Conservation (phyloP, 2,329 filamentous ascomycete genomes). For the Fusarium sarcochroum region DNA sequence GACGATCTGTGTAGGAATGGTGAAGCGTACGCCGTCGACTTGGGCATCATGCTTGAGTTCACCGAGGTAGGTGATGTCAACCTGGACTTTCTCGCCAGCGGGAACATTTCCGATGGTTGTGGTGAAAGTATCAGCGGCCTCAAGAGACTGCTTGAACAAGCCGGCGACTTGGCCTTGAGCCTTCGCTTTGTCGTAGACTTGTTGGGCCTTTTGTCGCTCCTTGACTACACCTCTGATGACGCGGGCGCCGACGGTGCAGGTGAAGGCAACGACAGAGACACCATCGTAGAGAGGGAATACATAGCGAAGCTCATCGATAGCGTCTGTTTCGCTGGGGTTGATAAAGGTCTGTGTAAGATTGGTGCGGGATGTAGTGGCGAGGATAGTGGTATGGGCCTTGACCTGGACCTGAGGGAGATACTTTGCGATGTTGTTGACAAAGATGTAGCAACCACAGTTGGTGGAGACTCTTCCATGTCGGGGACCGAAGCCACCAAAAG, state of each 20-base stretch:
- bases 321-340: slow-evolving; percentile 62
- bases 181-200: slow-evolving; percentile 71
- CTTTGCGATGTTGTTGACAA: slow-evolving; percentile 37
- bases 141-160: slow-evolving; percentile 72
- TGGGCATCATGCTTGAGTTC: slow-evolving; percentile 81
- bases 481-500: slow-evolving; percentile 1
- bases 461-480: background rate
- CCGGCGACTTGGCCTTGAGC: slow-evolving; percentile 72
- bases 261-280: slow-evolving; percentile 77
- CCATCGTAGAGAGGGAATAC: slow-evolving; percentile 81
- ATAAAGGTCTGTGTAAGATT: slow-evolving; percentile 70
- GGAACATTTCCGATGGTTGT: slow-evolving; percentile 78
- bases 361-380: slow-evolving; percentile 66
- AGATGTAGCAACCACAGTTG: slow-evolving; percentile 56
- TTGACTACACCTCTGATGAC: slow-evolving; percentile 76
- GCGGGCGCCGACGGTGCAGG: slow-evolving; percentile 72
- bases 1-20: slow-evolving; percentile 75
- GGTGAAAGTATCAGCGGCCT: slow-evolving; percentile 76
- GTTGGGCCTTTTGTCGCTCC: slow-evolving; percentile 72
- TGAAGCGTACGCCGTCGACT: slow-evolving; percentile 77
- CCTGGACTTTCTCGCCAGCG: slow-evolving; percentile 66
- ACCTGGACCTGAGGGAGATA: slow-evolving; percentile 73
- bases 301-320: slow-evolving; percentile 68
- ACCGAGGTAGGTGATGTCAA: slow-evolving; percentile 76
- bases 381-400: slow-evolving; percentile 71